These are phyloP conservation scores for Penicillium chermesinum DNA, from an alignment of 495 filamentous ascomycete species.

Conservation along the genomic window DNA sequence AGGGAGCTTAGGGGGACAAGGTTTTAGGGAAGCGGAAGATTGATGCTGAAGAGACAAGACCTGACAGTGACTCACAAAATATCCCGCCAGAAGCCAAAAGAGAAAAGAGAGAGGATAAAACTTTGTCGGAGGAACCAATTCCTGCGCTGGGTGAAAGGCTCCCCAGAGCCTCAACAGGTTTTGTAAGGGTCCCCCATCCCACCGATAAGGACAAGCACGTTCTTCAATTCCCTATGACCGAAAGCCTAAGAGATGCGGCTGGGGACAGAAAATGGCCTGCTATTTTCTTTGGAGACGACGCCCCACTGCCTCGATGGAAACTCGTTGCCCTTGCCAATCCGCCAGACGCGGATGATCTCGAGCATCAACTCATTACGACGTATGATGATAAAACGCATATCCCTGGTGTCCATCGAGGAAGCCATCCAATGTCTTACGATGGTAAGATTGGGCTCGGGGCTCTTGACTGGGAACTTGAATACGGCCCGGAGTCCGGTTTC, in stretches of 20 bases:
- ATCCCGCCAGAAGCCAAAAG: too few relatives aligned
- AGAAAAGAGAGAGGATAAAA: too few relatives aligned
- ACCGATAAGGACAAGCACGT: neutral
- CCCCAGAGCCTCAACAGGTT: too few relatives aligned
- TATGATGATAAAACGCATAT: neutral
- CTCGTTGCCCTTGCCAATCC: neutral
- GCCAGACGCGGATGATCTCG: neutral
- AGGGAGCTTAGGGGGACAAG: too few relatives aligned
- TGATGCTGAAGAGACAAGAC: too few relatives aligned
- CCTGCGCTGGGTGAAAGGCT: too few relatives aligned
- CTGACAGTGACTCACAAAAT: too few relatives aligned
- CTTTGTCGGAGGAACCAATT: too few relatives aligned
- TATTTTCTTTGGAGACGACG: slow-evolving; percentile 10
- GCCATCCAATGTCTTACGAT: neutral
- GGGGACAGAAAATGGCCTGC: neutral
- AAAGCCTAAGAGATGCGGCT: neutral
- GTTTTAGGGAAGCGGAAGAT: too few relatives aligned
- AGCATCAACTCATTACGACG: neutral
- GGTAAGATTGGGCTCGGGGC: slow-evolving; percentile 6
- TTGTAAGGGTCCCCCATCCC: too few relatives aligned
- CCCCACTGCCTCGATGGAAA: slow-evolving; percentile 17
- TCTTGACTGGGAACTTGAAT: slow-evolving; percentile 25
- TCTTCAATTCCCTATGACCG: neutral
- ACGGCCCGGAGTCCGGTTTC: slow-evolving; percentile 9
- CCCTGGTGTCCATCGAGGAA: neutral